Conservation (phyloP, 352 stramenopile genomes). For the Phytophthora europaea region DNA sequence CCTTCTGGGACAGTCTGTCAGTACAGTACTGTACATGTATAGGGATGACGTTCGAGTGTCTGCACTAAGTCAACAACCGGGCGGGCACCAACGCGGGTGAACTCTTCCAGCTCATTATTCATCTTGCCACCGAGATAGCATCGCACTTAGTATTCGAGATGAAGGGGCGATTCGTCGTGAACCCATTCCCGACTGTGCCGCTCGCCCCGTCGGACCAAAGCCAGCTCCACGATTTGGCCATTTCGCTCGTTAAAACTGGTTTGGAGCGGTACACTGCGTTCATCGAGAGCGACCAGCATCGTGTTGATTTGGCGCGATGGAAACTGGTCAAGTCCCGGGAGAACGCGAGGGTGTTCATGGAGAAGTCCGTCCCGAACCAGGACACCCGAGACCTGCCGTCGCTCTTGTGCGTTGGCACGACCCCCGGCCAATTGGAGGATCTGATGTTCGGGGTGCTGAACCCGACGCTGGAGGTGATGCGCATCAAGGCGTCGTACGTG, state of each 20-base stretch:
- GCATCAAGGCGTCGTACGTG: constrained; percentile 51
- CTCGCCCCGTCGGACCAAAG: constrained; percentile 26
- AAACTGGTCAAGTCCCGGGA: constrained; percentile 44
- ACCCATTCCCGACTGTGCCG: constrained; percentile 39
- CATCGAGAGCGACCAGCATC: constrained; percentile 39
- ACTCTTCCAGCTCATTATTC: constrained; percentile 15
- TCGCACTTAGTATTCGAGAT: constrained; percentile 1
- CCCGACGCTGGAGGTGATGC: constrained; percentile 41
- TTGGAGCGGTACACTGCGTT: constrained; percentile 39
- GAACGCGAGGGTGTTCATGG: constrained; percentile 33
- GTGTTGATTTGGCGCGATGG: constrained; percentile 34
- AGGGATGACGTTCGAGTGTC: background rate
- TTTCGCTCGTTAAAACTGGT: constrained; percentile 33
- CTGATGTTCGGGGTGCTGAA: constrained; percentile 46
- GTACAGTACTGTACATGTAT: background rate
- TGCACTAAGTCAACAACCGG: constrained; percentile 5
- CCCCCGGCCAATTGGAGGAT: constrained; percentile 38
- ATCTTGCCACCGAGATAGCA: constrained; percentile 14
- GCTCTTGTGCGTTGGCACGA: constrained; percentile 38
- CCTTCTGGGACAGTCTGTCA: constrained; percentile 11
- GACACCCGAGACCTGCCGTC: constrained; percentile 37
- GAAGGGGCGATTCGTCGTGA: constrained; percentile 46
- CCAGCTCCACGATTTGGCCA: constrained; percentile 32
- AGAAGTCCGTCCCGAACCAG: constrained; percentile 19
- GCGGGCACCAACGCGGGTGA: too few relatives aligned